Evolutionary conservation across 441 rosid genomes (phyloP).

Genomic region (Erodium moschatum): DNA sequence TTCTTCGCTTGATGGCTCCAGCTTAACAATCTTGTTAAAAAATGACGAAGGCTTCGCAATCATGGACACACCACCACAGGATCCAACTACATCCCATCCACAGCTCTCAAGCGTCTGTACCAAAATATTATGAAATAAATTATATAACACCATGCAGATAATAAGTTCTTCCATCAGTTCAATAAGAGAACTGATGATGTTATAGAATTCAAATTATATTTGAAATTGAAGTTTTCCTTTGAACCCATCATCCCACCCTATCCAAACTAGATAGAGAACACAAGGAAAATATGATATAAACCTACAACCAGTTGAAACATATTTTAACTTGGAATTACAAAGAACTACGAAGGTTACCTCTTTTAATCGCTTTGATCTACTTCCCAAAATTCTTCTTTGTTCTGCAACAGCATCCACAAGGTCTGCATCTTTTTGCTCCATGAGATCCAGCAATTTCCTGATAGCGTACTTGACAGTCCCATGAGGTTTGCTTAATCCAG

Average conservation of each 20-base stretch:
- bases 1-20: conserved; percentile 26
- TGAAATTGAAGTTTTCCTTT: not conserved
- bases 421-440: conserved; percentile 41
- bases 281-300: not conserved
- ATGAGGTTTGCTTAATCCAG: conserved; percentile 79
- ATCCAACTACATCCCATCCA: conserved; percentile 73
- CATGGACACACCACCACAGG: conserved; percentile 66
- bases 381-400: conserved; percentile 39
- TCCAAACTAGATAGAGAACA: not conserved
- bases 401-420: conserved; percentile 19
- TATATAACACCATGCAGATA: not conserved
- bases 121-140: conserved; percentile 9
- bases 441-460: conserved; percentile 47
- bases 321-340: not conserved
- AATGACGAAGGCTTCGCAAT: conserved; percentile 74
- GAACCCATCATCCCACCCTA: not conserved
- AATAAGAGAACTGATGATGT: not conserved
- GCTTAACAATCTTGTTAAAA: conserved; percentile 46
- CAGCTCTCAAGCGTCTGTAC: conserved; percentile 54
- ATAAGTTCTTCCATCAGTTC: not conserved
- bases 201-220: not conserved
- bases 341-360: conserved; percentile 41
- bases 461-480: conserved; percentile 66
- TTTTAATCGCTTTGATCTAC: conserved; percentile 51
- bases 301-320: not conserved